Base-by-base conservation (phyloP, 2,329 filamentous ascomycete genomes). In the Sporothrix globosa region DNA sequence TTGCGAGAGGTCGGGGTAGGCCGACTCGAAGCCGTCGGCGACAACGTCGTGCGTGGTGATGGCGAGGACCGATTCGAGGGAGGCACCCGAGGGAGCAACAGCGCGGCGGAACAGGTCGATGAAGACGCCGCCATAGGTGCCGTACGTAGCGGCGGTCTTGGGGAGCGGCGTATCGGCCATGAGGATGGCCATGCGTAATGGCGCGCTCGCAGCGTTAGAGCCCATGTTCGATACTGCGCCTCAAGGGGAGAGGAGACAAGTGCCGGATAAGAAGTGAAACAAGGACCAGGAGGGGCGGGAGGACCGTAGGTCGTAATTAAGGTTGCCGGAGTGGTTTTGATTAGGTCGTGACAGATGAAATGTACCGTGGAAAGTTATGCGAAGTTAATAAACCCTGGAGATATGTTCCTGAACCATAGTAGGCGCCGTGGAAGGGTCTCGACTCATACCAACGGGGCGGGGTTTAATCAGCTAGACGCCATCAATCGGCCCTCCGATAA, bases 161-260 rank as follows among this genome's bases (percentile, higher is more conserved):
- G 88, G 86, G 66, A 91, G 83, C 1, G 93, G 93, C 1, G 87
- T 91, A 81, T 97, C 95, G 83, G 92, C 91, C 84, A 97, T 92
- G 75, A 98, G 89, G 75, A 98, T 86, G 61, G 94, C 93, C 80
- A 97, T 90, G 70, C 92, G 90, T 74, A 95, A 71, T 50, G 76
- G 74, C 58, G 72, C 34, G 50, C 72, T 6, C 7, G 67, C 53
- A 30, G 46, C 70, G 73, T 71, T 73, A 69, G 78, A 81, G 67
- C 68, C 66, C 76, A 75, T 75, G 46, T 14, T 30, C 7, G 34
- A 6, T 34, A 5, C 30, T 34, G 30, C 5, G 34, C 27, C 3
- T 30, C 27, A 27, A 30, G 30, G 21, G 44, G 19, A 13, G 21
- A 13, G 24, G 58, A 17, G 39, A 21, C n/a, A 11, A 19, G 30